Conservation (phyloP, 2,329 filamentous ascomycete genomes). For the Alternaria arborescens region DNA sequence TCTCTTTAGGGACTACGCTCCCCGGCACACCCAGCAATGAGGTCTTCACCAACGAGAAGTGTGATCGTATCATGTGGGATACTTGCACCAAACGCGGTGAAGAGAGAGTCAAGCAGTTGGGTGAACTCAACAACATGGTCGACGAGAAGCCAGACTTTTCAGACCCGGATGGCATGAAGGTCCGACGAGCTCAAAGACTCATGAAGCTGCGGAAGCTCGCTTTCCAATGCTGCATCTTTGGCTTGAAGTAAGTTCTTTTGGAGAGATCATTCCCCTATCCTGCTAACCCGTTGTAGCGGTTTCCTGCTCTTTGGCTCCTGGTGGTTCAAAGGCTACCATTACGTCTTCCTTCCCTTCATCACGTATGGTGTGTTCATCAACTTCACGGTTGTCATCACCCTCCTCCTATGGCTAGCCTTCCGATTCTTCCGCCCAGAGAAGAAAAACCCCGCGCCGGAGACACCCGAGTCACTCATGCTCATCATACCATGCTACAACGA, state of each 20-base stretch:
- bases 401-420: slow-evolving; percentile 29
- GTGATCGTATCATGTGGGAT: neutral
- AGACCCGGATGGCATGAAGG: slow-evolving; percentile 11
- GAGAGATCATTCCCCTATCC: neutral
- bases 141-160: slow-evolving; percentile 15
- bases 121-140: slow-evolving; percentile 11
- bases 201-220: slow-evolving; percentile 6
- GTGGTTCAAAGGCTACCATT: slow-evolving; percentile 43
- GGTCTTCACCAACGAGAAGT: neutral
- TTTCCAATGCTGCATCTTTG: neutral
- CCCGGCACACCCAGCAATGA: neutral
- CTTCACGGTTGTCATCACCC: slow-evolving; percentile 58
- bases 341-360: slow-evolving; percentile 57
- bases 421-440: slow-evolving; percentile 46
- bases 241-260: neutral
- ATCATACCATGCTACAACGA: slow-evolving; percentile 63
- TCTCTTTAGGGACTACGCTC: neutral
- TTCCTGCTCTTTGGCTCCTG: slow-evolving; percentile 21
- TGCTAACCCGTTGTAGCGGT: slow-evolving; percentile 7
- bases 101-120: slow-evolving; percentile 2
- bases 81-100: neutral
- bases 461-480: slow-evolving; percentile 58
- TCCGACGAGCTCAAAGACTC: slow-evolving; percentile 3
- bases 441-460: slow-evolving; percentile 3
- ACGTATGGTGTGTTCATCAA: slow-evolving; percentile 44